Evolutionary conservation across 2,329 filamentous ascomycete species (phyloP).

Genomic region (Exophiala dermatitidis): DNA sequence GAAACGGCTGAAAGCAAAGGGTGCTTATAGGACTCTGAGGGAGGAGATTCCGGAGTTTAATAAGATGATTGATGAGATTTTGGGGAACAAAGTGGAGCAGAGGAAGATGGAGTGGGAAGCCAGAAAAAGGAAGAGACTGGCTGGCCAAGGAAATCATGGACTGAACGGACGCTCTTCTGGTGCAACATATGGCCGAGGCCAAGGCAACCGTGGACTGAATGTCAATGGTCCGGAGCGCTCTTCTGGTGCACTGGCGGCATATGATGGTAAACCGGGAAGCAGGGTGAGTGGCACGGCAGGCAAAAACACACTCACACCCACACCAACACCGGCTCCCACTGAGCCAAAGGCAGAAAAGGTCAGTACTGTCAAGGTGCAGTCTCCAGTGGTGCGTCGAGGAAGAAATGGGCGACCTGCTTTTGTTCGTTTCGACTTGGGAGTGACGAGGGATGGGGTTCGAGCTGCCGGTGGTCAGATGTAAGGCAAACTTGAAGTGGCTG

Average conservation of each 20-base stretch:
- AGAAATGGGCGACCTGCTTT: slow-evolving; percentile 7
- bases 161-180: too few relatives aligned
- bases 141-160: background rate
- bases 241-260: too few relatives aligned
- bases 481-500: background rate
- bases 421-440: slow-evolving; percentile 16
- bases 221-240: too few relatives aligned
- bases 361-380: slow-evolving; percentile 6
- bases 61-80: slow-evolving; percentile 10
- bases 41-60: slow-evolving; percentile 17
- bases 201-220: too few relatives aligned
- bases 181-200: too few relatives aligned
- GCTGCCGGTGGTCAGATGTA: background rate
- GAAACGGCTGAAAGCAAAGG: slow-evolving; percentile 10
- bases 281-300: too few relatives aligned
- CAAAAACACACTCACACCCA: too few relatives aligned
- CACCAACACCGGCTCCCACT: background rate
- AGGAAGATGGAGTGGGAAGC: background rate
- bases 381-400: slow-evolving; percentile 7
- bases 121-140: background rate
- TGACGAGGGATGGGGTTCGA: slow-evolving; percentile 9
- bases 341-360: background rate
- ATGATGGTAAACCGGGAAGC: too few relatives aligned
- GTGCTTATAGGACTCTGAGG: slow-evolving; percentile 13
- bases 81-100: background rate